Conservation (phyloP, 1,139 yeast species). For the Kurtzmaniella quercitrusa region DNA sequence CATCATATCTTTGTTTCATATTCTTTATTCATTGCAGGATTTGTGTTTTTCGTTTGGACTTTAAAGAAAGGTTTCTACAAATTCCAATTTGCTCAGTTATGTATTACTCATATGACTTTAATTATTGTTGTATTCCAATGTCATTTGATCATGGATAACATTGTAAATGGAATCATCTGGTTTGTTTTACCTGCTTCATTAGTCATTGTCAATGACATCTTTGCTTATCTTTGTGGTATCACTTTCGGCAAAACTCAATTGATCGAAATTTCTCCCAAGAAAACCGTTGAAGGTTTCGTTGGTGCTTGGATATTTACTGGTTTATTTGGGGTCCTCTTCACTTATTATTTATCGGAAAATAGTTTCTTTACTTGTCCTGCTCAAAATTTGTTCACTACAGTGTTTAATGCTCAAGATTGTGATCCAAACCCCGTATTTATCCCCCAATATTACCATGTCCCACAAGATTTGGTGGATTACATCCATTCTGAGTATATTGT, state of each 20-base stretch:
- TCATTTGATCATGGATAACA: constrained; percentile 85
- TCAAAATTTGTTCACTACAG: constrained; percentile 53
- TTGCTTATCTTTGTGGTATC: constrained; percentile 95
- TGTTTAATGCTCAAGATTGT: constrained; percentile 51
- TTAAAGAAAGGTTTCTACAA: constrained; percentile 84
- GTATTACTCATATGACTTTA: constrained; percentile 92
- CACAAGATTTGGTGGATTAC: constrained; percentile 55
- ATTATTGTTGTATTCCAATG: constrained; percentile 90
- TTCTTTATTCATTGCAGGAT: constrained; percentile 80
- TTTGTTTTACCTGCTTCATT: constrained; percentile 85
- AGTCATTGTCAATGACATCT: constrained; percentile 91
- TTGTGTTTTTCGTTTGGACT: constrained; percentile 85
- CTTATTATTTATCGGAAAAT: constrained; percentile 60
- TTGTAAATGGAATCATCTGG: constrained; percentile 91
- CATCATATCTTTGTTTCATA: constrained; percentile 87
- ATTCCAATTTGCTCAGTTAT: constrained; percentile 91
- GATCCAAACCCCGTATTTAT: constrained; percentile 84
- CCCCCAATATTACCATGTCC: constrained; percentile 73
- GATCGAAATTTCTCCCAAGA: constrained; percentile 91
- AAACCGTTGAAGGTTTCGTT: constrained; percentile 93
- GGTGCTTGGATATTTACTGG: constrained; percentile 98
- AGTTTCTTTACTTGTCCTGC: constrained; percentile 90
- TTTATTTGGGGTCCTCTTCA: constrained; percentile 62
- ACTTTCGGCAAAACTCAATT: constrained; percentile 92
- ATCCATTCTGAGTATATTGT: constrained; percentile 45